Base-by-base conservation (phyloP, 73 alveolate species). In the Blepharisma japonicum region DNA sequence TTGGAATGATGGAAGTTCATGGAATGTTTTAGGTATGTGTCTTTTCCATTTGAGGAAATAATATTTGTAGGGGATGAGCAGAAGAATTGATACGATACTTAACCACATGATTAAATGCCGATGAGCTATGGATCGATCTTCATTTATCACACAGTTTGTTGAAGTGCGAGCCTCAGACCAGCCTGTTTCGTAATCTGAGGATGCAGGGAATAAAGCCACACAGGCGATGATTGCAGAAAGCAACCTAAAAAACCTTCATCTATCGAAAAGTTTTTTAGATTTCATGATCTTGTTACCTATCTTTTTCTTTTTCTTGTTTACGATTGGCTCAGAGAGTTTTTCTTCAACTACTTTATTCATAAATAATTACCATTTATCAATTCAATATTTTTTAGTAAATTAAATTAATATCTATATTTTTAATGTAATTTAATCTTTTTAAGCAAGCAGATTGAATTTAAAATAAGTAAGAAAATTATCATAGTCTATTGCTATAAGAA, bases 1-100 rank as follows among this genome's bases (percentile, higher is more conserved):
- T 25, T 61, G 14, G 47, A 61, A 20, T 18, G 74, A 14, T 1
- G 74, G 74, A n/a, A 61, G 46, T 48, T 61, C 47, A 2, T n/a
- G 23, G 47, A 14, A 61, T 18, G 74, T 61, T 5, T 14, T 8
- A 14, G 74, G 74, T 9, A 61, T 14, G 47, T 61, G 74, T 25
- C 74, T n/a, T 14, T 61, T 14, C 74, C 74, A 61, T n/a, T 14
- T 39, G 18, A n/a, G 39, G 47, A 14, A 61, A 39, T 61, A 61
- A 25, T 61, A 61, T 25, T 39, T n/a, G 23, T 61, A 61, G 39
- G 74, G 74, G 38, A 61, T 61, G 18, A 61, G 47, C 11, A 61
- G 47, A 1, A 61, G 74, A 20, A 61, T 61, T 14, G 74, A n/a
- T 20, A 39, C 23, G 47, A 14, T 2, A 20, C 47, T 14, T 8